phyloP scores from a whole-genome alignment of 768 basidiomycete species.

The Leucosporidium yakuticum region DNA sequence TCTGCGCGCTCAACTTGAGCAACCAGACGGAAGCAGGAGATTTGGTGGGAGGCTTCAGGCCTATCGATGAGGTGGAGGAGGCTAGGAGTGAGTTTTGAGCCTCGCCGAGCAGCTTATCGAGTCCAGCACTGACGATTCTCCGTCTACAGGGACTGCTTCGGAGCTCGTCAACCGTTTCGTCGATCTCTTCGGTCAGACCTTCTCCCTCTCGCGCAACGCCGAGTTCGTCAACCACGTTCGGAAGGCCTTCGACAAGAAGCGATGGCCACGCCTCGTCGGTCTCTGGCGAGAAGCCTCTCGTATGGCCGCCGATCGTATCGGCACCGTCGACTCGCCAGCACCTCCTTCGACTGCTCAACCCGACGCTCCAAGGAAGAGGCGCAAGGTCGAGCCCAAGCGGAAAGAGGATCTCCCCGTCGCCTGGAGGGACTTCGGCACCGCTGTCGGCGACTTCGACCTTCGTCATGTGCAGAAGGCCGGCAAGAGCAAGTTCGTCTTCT shows the following conservation, averaged over 20 bases:
- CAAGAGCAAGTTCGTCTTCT: constrained; percentile 84
- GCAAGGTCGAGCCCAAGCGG: constrained; percentile 20
- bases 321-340: not conserved
- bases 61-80: constrained; percentile 64
- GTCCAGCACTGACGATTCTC: not conserved
- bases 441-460: constrained; percentile 73
- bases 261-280: constrained; percentile 75
- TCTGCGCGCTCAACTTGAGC: constrained; percentile 86
- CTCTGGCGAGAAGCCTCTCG: constrained; percentile 58
- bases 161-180: constrained; percentile 53
- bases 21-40: constrained; percentile 95
- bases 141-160: constrained; percentile 18
- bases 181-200: constrained; percentile 74
- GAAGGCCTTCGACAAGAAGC: constrained; percentile 71
- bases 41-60: constrained; percentile 89
- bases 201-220: constrained; percentile 82
- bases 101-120: not conserved
- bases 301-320: constrained; percentile 62
- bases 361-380: constrained; percentile 37
- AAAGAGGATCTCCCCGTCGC: constrained; percentile 38
- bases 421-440: constrained; percentile 64
- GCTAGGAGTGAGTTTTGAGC: constrained; percentile 24
- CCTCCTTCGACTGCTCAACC: not conserved
- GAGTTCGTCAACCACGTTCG: constrained; percentile 74
- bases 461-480: constrained; percentile 69